phyloP scores from a whole-genome alignment of 129 eudicot species.

The Artemisia annua region DNA sequence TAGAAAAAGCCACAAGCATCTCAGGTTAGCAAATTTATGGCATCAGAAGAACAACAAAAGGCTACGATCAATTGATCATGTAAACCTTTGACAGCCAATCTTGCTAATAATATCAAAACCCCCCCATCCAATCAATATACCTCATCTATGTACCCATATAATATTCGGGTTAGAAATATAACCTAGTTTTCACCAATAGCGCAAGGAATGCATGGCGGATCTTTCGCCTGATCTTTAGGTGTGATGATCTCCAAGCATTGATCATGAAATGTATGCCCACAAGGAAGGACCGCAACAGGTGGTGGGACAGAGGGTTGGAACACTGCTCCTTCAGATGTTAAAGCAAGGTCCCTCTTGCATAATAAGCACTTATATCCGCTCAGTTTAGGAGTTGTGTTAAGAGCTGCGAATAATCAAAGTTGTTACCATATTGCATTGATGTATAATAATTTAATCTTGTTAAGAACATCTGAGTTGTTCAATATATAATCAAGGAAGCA shows the following conservation, averaged over 20 bases:
- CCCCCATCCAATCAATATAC: constrained; percentile 11
- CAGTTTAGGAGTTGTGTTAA: constrained; percentile 33
- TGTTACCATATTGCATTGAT: constrained; percentile 9
- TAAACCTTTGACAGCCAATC: constrained; percentile 10
- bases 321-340: constrained; percentile 58
- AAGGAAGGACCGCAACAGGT: constrained; percentile 69
- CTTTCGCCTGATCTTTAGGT: constrained; percentile 54
- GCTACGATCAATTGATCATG: constrained; percentile 32
- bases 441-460: no score
- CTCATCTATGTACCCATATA: constrained; percentile 2
- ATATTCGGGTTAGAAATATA: constrained; percentile 5
- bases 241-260: constrained; percentile 64
- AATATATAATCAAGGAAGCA: neutral
- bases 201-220: constrained; percentile 91
- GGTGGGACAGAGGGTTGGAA: constrained; percentile 53
- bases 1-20: constrained; percentile 6
- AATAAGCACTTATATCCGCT: constrained; percentile 52
- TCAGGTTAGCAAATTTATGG: constrained; percentile 13
- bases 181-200: constrained; percentile 56
- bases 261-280: constrained; percentile 84
- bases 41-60: constrained; percentile 19
- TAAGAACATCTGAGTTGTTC: neutral
- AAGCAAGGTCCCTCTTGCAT: constrained; percentile 71
- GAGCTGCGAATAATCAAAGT: constrained; percentile 40
- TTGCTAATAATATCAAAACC: neutral